phyloP scores from a whole-genome alignment of 2,329 filamentous ascomycete genomes.

The Fusarium longipes region DNA sequence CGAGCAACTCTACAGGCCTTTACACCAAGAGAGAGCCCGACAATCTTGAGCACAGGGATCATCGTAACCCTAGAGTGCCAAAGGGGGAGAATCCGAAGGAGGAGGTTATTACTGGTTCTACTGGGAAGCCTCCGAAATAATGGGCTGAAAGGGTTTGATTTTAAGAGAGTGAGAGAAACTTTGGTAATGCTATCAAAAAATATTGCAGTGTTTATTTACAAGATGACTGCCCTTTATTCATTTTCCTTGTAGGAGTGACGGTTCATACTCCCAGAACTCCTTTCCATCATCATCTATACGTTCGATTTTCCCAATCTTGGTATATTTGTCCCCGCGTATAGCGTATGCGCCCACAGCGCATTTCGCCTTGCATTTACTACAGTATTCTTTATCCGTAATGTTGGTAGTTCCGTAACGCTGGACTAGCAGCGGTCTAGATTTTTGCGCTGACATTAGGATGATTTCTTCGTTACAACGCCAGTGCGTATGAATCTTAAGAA shows the following conservation, averaged over 20 bases:
- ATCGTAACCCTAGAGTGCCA: background rate
- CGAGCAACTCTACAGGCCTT: background rate
- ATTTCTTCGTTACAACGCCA: too few species aligned
- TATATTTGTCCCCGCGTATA: background rate
- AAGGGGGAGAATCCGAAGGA: background rate
- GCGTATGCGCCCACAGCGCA: background rate
- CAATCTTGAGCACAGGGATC: background rate
- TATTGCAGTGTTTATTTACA: background rate
- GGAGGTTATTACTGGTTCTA: background rate
- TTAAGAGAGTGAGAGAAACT: background rate
- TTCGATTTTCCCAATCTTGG: background rate
- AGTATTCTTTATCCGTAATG: too few species aligned
- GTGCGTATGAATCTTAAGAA: too few species aligned
- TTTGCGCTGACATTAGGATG: too few species aligned
- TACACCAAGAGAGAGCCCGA: background rate
- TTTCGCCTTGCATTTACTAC: accelerated
- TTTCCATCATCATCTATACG: background rate
- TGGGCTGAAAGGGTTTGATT: background rate
- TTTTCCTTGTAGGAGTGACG: background rate
- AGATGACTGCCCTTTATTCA: background rate
- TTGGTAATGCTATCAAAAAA: background rate
- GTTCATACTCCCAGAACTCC: background rate
- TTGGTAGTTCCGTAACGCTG: background rate
- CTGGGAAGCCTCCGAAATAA: constrained; percentile 1
- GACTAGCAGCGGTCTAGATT: background rate